Base-by-base conservation (phyloP, 2,329 filamentous ascomycete species). In the Aspergillus ochraceus region DNA sequence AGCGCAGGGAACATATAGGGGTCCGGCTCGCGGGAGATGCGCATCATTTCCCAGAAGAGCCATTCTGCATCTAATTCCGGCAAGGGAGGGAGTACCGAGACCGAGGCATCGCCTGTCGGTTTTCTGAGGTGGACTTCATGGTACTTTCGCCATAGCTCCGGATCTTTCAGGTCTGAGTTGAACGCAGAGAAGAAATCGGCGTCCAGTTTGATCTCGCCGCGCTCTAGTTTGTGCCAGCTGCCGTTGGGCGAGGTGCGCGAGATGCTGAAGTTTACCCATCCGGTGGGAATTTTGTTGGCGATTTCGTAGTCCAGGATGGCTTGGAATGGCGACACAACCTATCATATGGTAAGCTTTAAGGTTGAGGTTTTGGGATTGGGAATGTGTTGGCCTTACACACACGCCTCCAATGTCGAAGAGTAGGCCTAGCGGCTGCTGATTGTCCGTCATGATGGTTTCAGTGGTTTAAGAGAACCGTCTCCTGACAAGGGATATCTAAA, bases 331-430 rank as follows among this genome's bases (percentile, higher is more conserved):
- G 92, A 97, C 24, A 90, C 81, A 57, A 97, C 92, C 93, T 96
- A 65, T 1, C 49, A 1, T 6, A 32, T 24, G 24, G 46, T 68
- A 22, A 70, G 61, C 53, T 26, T 52, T 30, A 17, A 11, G 30
- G 14, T 11, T 26, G 9, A 14, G 19, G 30, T 1, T 24, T 20
- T 19, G 9, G 12, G 5, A 26, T 46, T 51, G 22, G 17, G 36
- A 20, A 12, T 36, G 26, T 26, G 52, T 53, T 39, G 20, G 39
- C 36, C 91, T 83, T 89, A 97, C 94, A 83, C 92, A 96, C 68
- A 99, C 95, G 63, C 95, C 95, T 45, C 95, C 95, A 67, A 99
- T 95, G 77, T 99, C 95, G 75, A 98, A 98, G 22, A 99, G 82
- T 32, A 96, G 80, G 57, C 91, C 90, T 68, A 90, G 90, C 30